Evolutionary conservation across 805 yeast genomes (phyloP), one percentile per base, ranked within the genome.

Genomic region (Limtongia smithiae): DNA sequence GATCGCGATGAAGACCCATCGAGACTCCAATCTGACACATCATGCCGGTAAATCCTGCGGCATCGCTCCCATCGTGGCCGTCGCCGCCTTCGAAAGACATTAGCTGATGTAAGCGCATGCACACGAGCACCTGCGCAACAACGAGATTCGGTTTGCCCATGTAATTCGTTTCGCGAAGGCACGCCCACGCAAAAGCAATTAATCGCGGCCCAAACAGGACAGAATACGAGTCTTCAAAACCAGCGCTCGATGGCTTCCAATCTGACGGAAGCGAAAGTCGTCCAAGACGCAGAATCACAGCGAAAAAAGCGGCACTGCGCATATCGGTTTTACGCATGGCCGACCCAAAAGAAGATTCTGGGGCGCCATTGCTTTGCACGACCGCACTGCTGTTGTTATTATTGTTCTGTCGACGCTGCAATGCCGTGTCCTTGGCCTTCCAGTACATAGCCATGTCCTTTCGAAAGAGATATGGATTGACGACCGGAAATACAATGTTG

Each of bases 1-100:
- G 67, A 41, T 64, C 66, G 2, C 65, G 53, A 43, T 64, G 65
- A 3, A 64, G 54, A 0, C 66, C 67, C 36, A 61, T 60, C 28
- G 58, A 46, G 32, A 45, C 40, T 27, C 61, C 60, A n/a, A 59
- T 50, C 20, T 60, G 60, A 37, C 60, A 54, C 22, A 58, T 44
- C 40, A 51, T 52, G 7, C 62, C 62, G 14, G 46, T 30, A 14
- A 59, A 51, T n/a, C 52, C 50, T 9, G 62, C 51, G 17, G 64
- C 57, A 33, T 53, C 52, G 12, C 48, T 42, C 17, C 59, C 59
- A 44, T 57, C 59, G 2, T 50, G 48, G 3, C 61, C 61, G 31
- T 57, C 61, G 12, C 61, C 61, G 20, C 54, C 60, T 47, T 57
- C 61, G 7, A 61, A 59, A 5, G 58, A 46, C n/a, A 57, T 43